Conservation (phyloP, 179 eudicot species). For the Patellifolia procumbens region DNA sequence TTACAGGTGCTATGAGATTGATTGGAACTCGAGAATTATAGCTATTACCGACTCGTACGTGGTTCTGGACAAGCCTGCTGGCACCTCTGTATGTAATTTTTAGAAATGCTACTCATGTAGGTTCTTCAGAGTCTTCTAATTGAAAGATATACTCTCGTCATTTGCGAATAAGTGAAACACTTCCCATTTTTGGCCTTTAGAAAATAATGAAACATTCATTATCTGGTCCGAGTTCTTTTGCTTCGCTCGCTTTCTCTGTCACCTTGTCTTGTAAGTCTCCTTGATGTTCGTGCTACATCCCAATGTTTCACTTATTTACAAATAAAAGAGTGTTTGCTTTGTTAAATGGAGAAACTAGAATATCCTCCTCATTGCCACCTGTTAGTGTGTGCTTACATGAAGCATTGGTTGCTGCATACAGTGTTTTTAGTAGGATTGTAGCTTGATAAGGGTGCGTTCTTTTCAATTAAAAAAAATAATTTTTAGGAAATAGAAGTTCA, state of each 20-base stretch:
- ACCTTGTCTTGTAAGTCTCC: no score
- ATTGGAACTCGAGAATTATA: conserved; percentile 83
- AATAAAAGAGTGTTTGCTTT: not conserved
- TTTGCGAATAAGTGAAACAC: no score
- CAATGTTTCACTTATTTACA: no score
- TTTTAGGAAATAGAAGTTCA: no score
- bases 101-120: conserved; percentile 7
- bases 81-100: conserved; percentile 75
- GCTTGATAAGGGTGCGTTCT: not conserved
- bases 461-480: no score
- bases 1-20: conserved; percentile 89
- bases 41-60: conserved; percentile 79
- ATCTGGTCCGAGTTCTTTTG: no score
- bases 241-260: no score
- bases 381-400: not conserved
- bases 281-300: no score
- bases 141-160: not conserved
- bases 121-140: not conserved
- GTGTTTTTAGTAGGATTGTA: no score
- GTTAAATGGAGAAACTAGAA: not conserved
- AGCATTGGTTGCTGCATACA: not conserved
- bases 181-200: no score
- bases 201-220: no score
- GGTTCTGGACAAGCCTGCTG: conserved; percentile 93
- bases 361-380: conserved; percentile 3